phyloP scores from a whole-genome alignment of 768 basidiomycete genomes.

The Mycena indigotica region DNA sequence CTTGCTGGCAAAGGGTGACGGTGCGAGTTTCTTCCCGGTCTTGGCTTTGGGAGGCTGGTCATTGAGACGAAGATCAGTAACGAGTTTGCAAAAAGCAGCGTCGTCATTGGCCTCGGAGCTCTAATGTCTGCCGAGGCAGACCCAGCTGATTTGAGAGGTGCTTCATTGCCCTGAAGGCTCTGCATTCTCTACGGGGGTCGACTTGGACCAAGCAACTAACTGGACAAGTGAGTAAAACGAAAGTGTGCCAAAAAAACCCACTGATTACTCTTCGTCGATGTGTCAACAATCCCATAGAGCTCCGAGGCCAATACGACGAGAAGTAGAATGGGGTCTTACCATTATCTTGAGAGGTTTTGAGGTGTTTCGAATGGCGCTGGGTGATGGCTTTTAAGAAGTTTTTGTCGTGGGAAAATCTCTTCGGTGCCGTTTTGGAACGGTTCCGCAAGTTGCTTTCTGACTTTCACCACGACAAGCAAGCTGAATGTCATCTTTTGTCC shows the following conservation, averaged over 20 bases:
- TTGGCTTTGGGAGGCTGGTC: conserved; percentile 92
- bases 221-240: not conserved
- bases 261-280: not conserved
- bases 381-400: not conserved
- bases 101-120: conserved; percentile 51
- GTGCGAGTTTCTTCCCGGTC: conserved; percentile 80
- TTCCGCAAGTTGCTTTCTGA: too few relatives aligned
- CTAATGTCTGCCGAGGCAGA: conserved; percentile 45
- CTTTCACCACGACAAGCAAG: too few relatives aligned
- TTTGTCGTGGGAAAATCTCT: not conserved
- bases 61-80: conserved; percentile 69
- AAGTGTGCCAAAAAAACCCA: not conserved
- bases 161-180: conserved; percentile 48
- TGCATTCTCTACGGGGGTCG: conserved; percentile 22
- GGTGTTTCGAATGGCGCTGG: not conserved
- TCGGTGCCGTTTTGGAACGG: not conserved
- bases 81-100: conserved; percentile 30
- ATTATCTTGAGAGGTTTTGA: not conserved
- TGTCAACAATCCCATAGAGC: not conserved
- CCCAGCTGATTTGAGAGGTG: conserved; percentile 38
- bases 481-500: too few relatives aligned
- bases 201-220: not conserved
- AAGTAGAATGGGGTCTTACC: not conserved
- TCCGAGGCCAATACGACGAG: not conserved
- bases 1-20: conserved; percentile 79